Evolutionary conservation across 2,329 filamentous ascomycete species (phyloP), one percentile per base, ranked within the genome.

Genomic region (Penicillium rolfsii): DNA sequence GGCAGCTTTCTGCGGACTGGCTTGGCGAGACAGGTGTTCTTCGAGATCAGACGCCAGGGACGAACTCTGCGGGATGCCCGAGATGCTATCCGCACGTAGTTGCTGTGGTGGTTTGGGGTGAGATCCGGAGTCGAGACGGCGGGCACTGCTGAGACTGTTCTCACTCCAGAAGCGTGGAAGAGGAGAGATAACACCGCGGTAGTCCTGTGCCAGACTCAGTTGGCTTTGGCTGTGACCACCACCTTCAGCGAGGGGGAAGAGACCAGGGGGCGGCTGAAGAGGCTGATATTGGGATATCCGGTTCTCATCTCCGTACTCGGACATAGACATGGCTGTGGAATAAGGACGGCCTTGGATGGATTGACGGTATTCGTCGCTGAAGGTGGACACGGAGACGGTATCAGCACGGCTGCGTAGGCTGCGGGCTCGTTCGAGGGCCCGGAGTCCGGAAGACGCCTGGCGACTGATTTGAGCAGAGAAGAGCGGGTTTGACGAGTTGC

Each of bases 101-200:
- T 36, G 52, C 22, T 19, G 52, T 6, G 14, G 49, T 28, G 54
- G 30, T 28, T 61, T 64, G 9, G 60, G 36, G 26, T 64, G 62
- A 52, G 59, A 62, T 14, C 64, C 68, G 4, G 64, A 64, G n/a
- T 69, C 72, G 33, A 67, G 58, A 2, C 63, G 72, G 30, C 64
- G 66, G 38, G 59, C 57, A 63, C 70, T 71, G 53, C 58, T 64
- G 55, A 77, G 54, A 57, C 74, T 77, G 19, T 67, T 64, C 40
- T 77, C 73, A 46, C 74, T 77, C 69, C 71, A 75, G 61, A 75
- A 76, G 19, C 71, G 73, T 8, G 75, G 75, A 11, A 77, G 67
- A 2, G 75, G 74, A 9, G 74, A 69, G 55, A 77, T 74, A 16
- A 73, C 70, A 9, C 73, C 71, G 0, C 74, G 74, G 59, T 77